A percentile compares a stretch with the other conserved stretches of the same genome.
Evolutionary conservation across 73 alveolate genomes (phyloP).

Genomic region (Uronychia setigera): DNA sequence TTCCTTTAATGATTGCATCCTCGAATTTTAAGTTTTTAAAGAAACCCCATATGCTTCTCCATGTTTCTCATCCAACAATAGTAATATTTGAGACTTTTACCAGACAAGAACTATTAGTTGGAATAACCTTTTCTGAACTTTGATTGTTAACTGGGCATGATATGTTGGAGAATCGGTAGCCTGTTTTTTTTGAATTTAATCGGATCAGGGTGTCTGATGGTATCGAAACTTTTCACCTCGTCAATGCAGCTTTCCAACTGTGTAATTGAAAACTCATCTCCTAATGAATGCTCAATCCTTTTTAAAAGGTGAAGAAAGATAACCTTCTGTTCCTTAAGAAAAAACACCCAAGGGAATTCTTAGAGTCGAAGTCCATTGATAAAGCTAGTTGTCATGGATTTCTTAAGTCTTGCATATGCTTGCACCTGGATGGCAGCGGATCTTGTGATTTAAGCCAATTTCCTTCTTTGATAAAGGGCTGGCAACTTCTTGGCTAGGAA

Average conservation of each 20-base stretch:
- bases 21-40: neutral
- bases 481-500: conserved; percentile 32
- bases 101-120: neutral
- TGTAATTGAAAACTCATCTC: neutral
- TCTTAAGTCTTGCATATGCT: neutral
- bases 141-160: conserved; percentile 19
- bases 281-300: neutral
- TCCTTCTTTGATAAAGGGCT: conserved; percentile 5
- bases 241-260: neutral
- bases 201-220: conserved; percentile 28
- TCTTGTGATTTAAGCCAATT: neutral
- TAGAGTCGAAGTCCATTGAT: conserved; percentile 32
- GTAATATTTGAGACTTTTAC: neutral
- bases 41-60: neutral
- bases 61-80: conserved; percentile 7
- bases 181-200: neutral
- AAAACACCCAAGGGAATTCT: conserved; percentile 44
- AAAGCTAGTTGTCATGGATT: conserved; percentile 18
- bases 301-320: conserved; percentile 27
- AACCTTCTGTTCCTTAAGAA: conserved; percentile 46
- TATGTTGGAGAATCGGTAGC: conserved; percentile 1
- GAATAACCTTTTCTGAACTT: neutral
- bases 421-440: conserved; percentile 34
- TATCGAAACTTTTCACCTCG: neutral
- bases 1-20: neutral